phyloP scores from a whole-genome alignment of 257 asterid genomes.

The Echium plantagineum region DNA sequence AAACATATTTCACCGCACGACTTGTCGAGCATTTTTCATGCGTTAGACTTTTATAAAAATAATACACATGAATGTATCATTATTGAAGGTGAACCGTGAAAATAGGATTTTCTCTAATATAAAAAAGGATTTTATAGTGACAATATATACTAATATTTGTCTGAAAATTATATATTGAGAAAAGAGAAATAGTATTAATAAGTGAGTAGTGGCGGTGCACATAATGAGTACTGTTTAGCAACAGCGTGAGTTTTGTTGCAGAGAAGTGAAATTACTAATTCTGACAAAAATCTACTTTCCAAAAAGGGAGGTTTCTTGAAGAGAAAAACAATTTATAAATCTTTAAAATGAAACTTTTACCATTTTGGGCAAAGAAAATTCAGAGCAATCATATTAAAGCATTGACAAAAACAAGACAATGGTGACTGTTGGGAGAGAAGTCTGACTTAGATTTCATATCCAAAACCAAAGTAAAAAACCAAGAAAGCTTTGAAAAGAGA shows the following conservation, averaged over 20 bases:
- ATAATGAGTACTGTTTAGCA: constrained; percentile 1
- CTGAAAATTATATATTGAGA: neutral
- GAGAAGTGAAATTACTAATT: constrained; percentile 41
- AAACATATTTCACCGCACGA: too few relatives aligned
- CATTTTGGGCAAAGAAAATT: constrained; percentile 15
- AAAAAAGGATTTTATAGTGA: neutral
- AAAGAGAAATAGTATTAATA: neutral
- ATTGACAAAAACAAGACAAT: constrained; percentile 60
- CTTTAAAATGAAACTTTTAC: constrained; percentile 30
- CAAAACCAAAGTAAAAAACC: constrained; percentile 35
- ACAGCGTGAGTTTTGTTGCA: constrained; percentile 28
- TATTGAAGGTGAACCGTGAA: too few relatives aligned
- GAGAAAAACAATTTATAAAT: constrained; percentile 36
- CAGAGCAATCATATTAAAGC: constrained; percentile 31
- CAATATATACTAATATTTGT: too few relatives aligned
- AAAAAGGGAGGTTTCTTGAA: constrained; percentile 40
- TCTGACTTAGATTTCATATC: constrained; percentile 45
- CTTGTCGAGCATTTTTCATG: too few relatives aligned
- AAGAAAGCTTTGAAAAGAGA: constrained; percentile 37
- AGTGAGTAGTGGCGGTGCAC: neutral
- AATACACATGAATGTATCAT: too few relatives aligned
- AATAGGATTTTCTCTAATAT: too few relatives aligned
- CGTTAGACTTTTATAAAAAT: too few relatives aligned
- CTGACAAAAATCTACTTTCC: constrained; percentile 27
- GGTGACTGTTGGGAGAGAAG: constrained; percentile 16